A percentile compares a stretch with the other conserved stretches of the same genome.
These are phyloP conservation scores for Colletotrichum sp. DNA, from an alignment of 2,329 filamentous ascomycete species.

Conservation along the genomic window DNA sequence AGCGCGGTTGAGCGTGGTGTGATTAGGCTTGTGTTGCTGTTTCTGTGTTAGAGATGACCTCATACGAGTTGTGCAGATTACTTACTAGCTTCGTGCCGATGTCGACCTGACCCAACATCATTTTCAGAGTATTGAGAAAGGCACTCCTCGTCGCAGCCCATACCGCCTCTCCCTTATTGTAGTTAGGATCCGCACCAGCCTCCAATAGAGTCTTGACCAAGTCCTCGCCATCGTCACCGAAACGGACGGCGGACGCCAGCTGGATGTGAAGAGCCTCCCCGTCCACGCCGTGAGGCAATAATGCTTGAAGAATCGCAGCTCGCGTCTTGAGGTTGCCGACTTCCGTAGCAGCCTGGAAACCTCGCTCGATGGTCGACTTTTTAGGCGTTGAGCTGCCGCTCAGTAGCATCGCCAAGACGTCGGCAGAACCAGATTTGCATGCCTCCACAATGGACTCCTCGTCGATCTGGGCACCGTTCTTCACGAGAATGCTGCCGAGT, in stretches of 20 bases:
- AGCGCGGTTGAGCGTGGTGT: slow-evolving; percentile 51
- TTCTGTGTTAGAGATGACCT: slow-evolving; percentile 1
- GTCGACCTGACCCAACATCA: slow-evolving; percentile 54
- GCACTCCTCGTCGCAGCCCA: slow-evolving; percentile 59
- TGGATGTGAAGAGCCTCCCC: slow-evolving; percentile 59
- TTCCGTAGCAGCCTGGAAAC: slow-evolving; percentile 61
- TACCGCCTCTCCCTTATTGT: slow-evolving; percentile 59
- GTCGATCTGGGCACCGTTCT: slow-evolving; percentile 55
- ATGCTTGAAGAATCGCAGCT: slow-evolving; percentile 53
- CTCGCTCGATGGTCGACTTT: slow-evolving; percentile 49
- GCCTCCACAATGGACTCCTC: slow-evolving; percentile 61
- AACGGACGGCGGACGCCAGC: slow-evolving; percentile 57
- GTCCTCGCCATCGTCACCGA: slow-evolving; percentile 51
- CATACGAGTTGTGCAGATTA: neutral
- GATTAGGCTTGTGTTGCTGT: slow-evolving; percentile 49
- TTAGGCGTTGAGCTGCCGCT: slow-evolving; percentile 42
- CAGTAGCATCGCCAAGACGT: slow-evolving; percentile 56
- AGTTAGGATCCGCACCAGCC: slow-evolving; percentile 54
- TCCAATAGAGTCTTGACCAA: slow-evolving; percentile 56
- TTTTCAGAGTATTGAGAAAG: slow-evolving; percentile 52
- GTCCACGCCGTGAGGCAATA: slow-evolving; percentile 54
- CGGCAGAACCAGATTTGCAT: slow-evolving; percentile 53
- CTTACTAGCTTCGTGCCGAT: slow-evolving; percentile 46
- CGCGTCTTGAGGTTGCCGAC: slow-evolving; percentile 54
- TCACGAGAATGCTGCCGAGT: slow-evolving; percentile 55